Evolutionary conservation across 2,329 filamentous ascomycete genomes (phyloP).

Genomic region (Tolypocladium capitatum): DNA sequence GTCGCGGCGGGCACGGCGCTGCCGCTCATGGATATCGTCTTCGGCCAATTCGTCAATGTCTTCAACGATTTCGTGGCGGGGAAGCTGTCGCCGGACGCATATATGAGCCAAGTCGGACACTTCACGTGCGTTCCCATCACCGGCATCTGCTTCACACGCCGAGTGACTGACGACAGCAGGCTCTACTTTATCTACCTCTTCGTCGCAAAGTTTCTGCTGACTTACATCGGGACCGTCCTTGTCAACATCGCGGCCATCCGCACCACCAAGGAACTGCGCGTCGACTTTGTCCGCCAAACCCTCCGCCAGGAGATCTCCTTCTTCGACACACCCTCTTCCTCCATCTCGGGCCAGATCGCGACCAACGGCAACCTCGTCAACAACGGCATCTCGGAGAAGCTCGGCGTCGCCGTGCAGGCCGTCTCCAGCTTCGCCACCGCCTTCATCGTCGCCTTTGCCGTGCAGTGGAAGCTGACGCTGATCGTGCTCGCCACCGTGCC

Average conservation of each 20-base stretch:
- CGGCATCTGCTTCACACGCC: not conserved
- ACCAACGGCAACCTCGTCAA: slow-evolving; percentile 33
- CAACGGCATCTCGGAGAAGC: slow-evolving; percentile 30
- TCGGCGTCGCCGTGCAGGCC: slow-evolving; percentile 27
- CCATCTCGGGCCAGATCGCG: slow-evolving; percentile 31
- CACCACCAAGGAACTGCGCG: slow-evolving; percentile 21
- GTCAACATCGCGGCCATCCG: slow-evolving; percentile 24
- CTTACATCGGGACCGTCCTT: slow-evolving; percentile 37
- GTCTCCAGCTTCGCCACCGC: slow-evolving; percentile 25
- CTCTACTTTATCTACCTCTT: slow-evolving; percentile 47
- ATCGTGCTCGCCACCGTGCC: slow-evolving; percentile 32
- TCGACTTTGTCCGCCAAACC: slow-evolving; percentile 23
- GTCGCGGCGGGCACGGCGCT: slow-evolving; percentile 24
- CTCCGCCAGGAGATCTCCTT: slow-evolving; percentile 40
- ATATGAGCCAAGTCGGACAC: slow-evolving; percentile 34
- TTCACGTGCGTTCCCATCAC: slow-evolving; percentile 21
- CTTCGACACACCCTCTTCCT: slow-evolving; percentile 35
- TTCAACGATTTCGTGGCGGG: slow-evolving; percentile 43
- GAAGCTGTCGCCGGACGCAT: slow-evolving; percentile 27
- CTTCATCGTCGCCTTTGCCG: slow-evolving; percentile 25
- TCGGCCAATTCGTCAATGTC: slow-evolving; percentile 38
- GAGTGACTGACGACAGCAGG: slow-evolving; percentile 15
- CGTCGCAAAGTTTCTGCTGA: slow-evolving; percentile 37
- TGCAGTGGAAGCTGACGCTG: slow-evolving; percentile 29
- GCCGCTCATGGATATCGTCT: slow-evolving; percentile 46